These are phyloP conservation scores for Bonia amplexicaulis DNA, from an alignment of 176 grass and related monocot genomes.

Conservation along the genomic window DNA sequence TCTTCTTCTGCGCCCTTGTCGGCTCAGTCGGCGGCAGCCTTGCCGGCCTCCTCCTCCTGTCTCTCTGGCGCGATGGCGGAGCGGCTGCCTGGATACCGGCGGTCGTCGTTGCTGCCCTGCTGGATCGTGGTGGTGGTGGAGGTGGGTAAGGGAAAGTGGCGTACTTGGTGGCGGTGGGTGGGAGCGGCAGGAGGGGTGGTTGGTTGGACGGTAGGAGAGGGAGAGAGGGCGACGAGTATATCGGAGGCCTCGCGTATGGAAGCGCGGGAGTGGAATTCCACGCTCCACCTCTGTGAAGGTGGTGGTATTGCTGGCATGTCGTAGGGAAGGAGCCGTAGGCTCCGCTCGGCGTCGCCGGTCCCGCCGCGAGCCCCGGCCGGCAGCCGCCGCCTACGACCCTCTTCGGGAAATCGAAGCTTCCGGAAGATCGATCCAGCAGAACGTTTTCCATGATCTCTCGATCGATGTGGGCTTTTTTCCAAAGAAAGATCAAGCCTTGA, in stretches of 20 bases:
- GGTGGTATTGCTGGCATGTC: constrained; percentile 11
- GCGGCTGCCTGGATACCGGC: background rate
- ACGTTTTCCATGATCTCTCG: constrained; percentile 40
- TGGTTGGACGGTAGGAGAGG: constrained; percentile 51
- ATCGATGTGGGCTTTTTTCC: background rate
- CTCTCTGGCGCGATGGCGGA: background rate
- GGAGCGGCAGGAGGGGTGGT: constrained; percentile 60
- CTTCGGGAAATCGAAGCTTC: constrained; percentile 33
- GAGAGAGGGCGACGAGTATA: constrained; percentile 42
- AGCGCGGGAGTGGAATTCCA: constrained; percentile 29
- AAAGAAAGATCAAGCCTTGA: background rate
- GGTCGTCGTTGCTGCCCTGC: background rate
- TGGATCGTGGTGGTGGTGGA: background rate
- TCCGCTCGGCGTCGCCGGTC: background rate
- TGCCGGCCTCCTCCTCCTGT: constrained; percentile 36
- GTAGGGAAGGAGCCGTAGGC: constrained; percentile 6
- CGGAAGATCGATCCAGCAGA: constrained; percentile 34
- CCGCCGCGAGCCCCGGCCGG: background rate
- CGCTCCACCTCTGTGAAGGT: constrained; percentile 7
- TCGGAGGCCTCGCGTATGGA: background rate
- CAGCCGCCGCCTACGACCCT: constrained; percentile 4
- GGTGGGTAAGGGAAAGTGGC: constrained; percentile 18
- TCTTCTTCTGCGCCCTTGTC: constrained; percentile 18
- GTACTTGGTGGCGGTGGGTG: constrained; percentile 31
- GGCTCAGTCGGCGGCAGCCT: constrained; percentile 29